A percentile compares a stretch with the other conserved stretches of the same genome.
These are phyloP conservation scores for Aspergillus fructus DNA, from an alignment of 2,329 filamentous ascomycete species.

Conservation along the genomic window DNA sequence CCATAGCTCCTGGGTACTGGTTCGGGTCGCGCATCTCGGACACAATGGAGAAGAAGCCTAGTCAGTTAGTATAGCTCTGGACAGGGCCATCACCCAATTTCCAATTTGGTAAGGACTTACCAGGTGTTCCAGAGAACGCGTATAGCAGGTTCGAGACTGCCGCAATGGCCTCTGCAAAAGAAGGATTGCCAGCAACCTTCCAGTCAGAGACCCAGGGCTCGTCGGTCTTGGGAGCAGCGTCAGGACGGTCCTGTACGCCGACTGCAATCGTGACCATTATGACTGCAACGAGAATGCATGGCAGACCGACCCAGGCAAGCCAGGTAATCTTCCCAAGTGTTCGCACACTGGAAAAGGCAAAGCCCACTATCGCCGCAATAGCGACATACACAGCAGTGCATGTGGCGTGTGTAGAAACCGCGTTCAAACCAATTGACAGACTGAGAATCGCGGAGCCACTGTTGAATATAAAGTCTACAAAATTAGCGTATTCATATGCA, in stretches of 20 bases:
- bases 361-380: slow-evolving; percentile 21
- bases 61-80: neutral
- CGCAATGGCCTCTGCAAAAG: slow-evolving; percentile 22
- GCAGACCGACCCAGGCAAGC: slow-evolving; percentile 33
- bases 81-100: too few relatives aligned
- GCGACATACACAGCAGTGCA: slow-evolving; percentile 24
- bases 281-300: neutral
- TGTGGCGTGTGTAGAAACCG: slow-evolving; percentile 37
- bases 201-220: neutral
- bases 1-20: slow-evolving; percentile 29
- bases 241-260: neutral
- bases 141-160: slow-evolving; percentile 25
- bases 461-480: slow-evolving; percentile 33
- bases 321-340: slow-evolving; percentile 32
- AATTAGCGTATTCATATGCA: too few relatives aligned
- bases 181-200: slow-evolving; percentile 10
- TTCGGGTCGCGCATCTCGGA: slow-evolving; percentile 36
- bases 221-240: neutral
- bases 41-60: slow-evolving; percentile 34
- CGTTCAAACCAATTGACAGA: slow-evolving; percentile 41
- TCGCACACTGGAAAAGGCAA: slow-evolving; percentile 30
- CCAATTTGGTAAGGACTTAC: neutral
- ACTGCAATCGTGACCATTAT: neutral
- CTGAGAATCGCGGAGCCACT: slow-evolving; percentile 44
- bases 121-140: slow-evolving; percentile 19